These are phyloP conservation scores for Neofusicoccum cordaticola DNA, from an alignment of 2,329 filamentous ascomycete genomes.

Conservation along the genomic window DNA sequence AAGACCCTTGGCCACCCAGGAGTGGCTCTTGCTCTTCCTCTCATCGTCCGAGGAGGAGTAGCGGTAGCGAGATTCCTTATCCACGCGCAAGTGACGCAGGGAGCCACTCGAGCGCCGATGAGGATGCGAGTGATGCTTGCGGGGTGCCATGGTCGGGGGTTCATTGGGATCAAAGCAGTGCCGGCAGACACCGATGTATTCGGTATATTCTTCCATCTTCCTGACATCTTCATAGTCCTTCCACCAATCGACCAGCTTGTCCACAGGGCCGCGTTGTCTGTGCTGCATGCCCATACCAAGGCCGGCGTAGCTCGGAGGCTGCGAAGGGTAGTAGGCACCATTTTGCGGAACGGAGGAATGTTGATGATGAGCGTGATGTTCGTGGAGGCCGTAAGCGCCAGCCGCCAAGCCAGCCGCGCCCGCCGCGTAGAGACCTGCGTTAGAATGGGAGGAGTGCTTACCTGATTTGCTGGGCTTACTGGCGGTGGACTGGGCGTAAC, in stretches of 20 bases:
- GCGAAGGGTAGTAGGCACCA: background rate
- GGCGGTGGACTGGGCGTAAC: slow-evolving; percentile 31
- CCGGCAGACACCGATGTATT: slow-evolving; percentile 64
- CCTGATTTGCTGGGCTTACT: slow-evolving; percentile 38
- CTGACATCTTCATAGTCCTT: slow-evolving; percentile 63
- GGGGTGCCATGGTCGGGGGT: slow-evolving; percentile 55
- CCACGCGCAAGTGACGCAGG: slow-evolving; percentile 47
- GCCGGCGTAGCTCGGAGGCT: background rate
- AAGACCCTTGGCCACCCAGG: slow-evolving; percentile 54
- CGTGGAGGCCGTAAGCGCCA: slow-evolving; percentile 43
- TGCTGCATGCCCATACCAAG: slow-evolving; percentile 47
- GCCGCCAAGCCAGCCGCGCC: slow-evolving; percentile 48
- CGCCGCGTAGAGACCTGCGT: slow-evolving; percentile 45
- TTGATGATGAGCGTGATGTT: slow-evolving; percentile 37
- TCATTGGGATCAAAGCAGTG: slow-evolving; percentile 63
- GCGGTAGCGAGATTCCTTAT: slow-evolving; percentile 59
- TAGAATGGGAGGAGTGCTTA: slow-evolving; percentile 45
- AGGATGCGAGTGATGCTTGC: slow-evolving; percentile 56
- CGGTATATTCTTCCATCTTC: slow-evolving; percentile 66
- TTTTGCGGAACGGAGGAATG: slow-evolving; percentile 25
- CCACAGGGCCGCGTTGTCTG: slow-evolving; percentile 56
- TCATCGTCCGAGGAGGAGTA: slow-evolving; percentile 53
- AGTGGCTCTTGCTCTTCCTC: slow-evolving; percentile 46
- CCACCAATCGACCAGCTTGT: slow-evolving; percentile 59
- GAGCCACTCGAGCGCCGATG: slow-evolving; percentile 46